Evolutionary conservation across 345 rosid species (phyloP), one percentile per base, ranked within the genome.

Genomic region (Carallia pectinifolia): DNA sequence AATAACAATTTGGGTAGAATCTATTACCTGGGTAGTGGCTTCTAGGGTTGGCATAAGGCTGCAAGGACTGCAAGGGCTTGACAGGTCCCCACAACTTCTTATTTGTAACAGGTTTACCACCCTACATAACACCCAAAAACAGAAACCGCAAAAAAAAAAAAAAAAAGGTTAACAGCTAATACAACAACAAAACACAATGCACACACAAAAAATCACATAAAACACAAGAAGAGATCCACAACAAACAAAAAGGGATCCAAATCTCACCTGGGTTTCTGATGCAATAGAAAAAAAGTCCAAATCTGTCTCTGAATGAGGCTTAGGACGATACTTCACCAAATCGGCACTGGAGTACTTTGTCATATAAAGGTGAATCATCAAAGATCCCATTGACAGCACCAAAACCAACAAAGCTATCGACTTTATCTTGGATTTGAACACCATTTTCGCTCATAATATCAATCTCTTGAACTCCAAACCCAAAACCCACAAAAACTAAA

Each of bases 41-140:
- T 82, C 98, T 88, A 47, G 98, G 91, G 76, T 90, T 92, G 65
- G 97, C 97, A 85, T 89, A 96, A 6, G 98, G 98, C 74, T 89
- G 90, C 83, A 96, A 84, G 18, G 95, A 75, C 77, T 74, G 84
- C 67, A 96, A 77, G 5, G 91, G 71, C 81, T 82, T 96, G 38
- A 92, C 88, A 80, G 74, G 72, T 4, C 95, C 91, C 99, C 99
- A 96, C 31, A 92, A 70, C 82, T 81, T 87, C 72, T 82, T 87
- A 84, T 77, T 87, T 62, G 83, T 78, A 78, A 68, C 48, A 37
- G 16, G 2, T 63, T 50, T 36, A 52, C 33, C 74, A 67, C 73
- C 80, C 98, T 96, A 72, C 71, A 80, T 63, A 69, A 74, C 65
- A 47, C 61, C 58, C 48, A 15, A 59, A 38, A 60, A 61, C 36